Evolutionary conservation across 2,329 filamentous ascomycete genomes (phyloP).

Genomic region (Diaporthe australafricana): DNA sequence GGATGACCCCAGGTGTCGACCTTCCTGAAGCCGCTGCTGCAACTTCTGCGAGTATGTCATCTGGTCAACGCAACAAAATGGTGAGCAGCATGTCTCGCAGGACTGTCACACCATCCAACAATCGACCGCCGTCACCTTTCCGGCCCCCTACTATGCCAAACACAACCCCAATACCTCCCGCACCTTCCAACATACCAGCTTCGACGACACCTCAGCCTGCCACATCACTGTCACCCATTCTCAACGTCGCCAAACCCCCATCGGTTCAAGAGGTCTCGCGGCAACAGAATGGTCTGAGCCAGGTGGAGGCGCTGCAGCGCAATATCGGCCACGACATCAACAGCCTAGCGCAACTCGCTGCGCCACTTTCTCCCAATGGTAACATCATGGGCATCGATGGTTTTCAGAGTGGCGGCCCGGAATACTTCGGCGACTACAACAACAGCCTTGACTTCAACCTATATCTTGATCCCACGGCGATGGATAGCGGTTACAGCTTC

Average conservation of each 20-base stretch:
- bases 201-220: slow-evolving; percentile 62
- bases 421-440: slow-evolving; percentile 49
- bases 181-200: slow-evolving; percentile 61
- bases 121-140: slow-evolving; percentile 41
- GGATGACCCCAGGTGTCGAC: slow-evolving; percentile 59
- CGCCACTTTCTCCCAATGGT: slow-evolving; percentile 28
- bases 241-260: slow-evolving; percentile 22
- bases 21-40: slow-evolving; percentile 69
- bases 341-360: slow-evolving; percentile 39
- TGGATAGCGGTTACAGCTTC: slow-evolving; percentile 44
- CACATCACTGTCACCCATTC: slow-evolving; percentile 79
- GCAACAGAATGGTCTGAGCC: slow-evolving; percentile 76
- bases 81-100: slow-evolving; percentile 68
- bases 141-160: slow-evolving; percentile 37
- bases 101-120: slow-evolving; percentile 46
- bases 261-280: slow-evolving; percentile 16
- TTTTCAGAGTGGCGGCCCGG: background rate
- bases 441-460: slow-evolving; percentile 62
- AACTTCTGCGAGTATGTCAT: slow-evolving; percentile 64
- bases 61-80: slow-evolving; percentile 69
- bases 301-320: slow-evolving; percentile 61
- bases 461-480: slow-evolving; percentile 57
- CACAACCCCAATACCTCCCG: slow-evolving; percentile 46
- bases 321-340: slow-evolving; percentile 45
- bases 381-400: slow-evolving; percentile 30